Percentiles rank a stretch among this genome's conserved stretches.
These are phyloP conservation scores for Pythium grandisporangium DNA, from an alignment of 352 stramenopile genomes.

Conservation along the genomic window DNA sequence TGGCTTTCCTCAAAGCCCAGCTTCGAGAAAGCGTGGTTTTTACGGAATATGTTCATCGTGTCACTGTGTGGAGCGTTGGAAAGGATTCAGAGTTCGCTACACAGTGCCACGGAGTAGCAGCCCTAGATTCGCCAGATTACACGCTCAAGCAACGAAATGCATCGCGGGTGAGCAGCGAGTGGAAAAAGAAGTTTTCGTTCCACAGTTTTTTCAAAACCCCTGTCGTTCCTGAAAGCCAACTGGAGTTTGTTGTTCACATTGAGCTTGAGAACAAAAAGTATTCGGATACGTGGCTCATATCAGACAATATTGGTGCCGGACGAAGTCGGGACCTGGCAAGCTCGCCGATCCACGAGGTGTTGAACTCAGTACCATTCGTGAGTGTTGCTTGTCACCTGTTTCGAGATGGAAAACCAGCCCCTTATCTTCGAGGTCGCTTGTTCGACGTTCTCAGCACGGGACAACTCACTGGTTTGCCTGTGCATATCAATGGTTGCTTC, in stretches of 20 bases:
- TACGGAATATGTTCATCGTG: conserved; percentile 45
- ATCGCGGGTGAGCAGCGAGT: conserved; percentile 47
- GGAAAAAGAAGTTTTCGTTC: conserved; percentile 71
- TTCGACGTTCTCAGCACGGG: conserved; percentile 47
- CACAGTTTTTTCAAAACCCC: conserved; percentile 70
- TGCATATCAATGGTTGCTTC: conserved; percentile 75
- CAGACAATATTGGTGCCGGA: conserved; percentile 55
- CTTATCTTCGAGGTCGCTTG: conserved; percentile 36
- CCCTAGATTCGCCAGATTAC: conserved; percentile 20
- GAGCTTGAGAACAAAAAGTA: conserved; percentile 45
- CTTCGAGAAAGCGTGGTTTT: conserved; percentile 58
- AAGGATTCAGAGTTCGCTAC: conserved; percentile 52
- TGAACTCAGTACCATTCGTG: conserved; percentile 55
- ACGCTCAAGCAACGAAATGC: conserved; percentile 35
- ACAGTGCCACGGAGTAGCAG: conserved; percentile 39
- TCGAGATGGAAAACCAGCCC: conserved; percentile 26
- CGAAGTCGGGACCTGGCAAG: conserved; percentile 59
- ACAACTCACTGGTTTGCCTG: conserved; percentile 35
- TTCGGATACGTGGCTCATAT: conserved; percentile 52
- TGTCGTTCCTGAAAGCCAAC: conserved; percentile 45
- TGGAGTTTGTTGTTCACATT: conserved; percentile 54
- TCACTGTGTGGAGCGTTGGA: conserved; percentile 59
- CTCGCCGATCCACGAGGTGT: conserved; percentile 44
- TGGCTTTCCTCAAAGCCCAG: conserved; percentile 30
- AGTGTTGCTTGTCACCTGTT: conserved; percentile 55